phyloP scores from a whole-genome alignment of 306 rosid species.

The Ormosia semicastrata region DNA sequence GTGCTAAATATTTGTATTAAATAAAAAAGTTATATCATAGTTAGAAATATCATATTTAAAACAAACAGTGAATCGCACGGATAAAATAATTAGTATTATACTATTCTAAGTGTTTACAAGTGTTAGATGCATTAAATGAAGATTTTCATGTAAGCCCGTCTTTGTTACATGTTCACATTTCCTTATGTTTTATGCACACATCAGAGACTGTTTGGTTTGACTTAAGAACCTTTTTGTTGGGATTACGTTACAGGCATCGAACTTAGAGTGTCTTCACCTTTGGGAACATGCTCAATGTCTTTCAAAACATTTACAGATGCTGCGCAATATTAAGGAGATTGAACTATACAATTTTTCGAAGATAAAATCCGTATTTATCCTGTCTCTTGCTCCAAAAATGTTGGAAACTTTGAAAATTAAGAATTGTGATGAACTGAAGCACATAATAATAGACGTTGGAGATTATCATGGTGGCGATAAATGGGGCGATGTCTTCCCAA shows the following conservation, averaged over 20 bases:
- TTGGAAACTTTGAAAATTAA: background rate
- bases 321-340: background rate
- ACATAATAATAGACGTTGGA: background rate
- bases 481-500: background rate
- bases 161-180: no score
- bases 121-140: no score
- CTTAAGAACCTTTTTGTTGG: background rate
- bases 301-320: no score
- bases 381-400: background rate
- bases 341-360: background rate
- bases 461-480: background rate
- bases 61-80: no score
- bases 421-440: background rate
- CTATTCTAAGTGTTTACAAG: no score
- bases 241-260: background rate
- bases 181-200: background rate
- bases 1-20: no score
- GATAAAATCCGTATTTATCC: background rate
- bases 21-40: no score
- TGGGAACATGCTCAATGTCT: background rate
- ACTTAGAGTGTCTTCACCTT: background rate
- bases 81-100: no score
- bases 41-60: no score
- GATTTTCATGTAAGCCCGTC: no score
- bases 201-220: background rate